These are phyloP conservation scores for Cladosporium sp. DNA, from an alignment of 2,329 filamentous ascomycete species.

Conservation along the genomic window DNA sequence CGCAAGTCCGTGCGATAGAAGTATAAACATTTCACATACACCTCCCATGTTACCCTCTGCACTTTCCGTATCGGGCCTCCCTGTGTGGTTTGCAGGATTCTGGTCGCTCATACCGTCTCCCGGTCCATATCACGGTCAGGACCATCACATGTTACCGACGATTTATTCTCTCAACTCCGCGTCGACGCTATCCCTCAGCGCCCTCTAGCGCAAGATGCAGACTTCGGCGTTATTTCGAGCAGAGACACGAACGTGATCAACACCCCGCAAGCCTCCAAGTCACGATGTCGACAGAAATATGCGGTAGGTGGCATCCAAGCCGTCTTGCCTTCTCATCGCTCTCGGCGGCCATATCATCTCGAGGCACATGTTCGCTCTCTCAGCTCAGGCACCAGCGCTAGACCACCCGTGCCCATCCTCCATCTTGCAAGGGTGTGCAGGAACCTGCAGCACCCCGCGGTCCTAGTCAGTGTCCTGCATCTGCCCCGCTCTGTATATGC, in stretches of 20 bases:
- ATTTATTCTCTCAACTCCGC: neutral
- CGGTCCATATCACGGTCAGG: too few relatives aligned
- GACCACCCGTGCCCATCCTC: neutral
- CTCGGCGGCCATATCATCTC: neutral
- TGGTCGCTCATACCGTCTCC: too few relatives aligned
- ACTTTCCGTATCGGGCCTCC: too few relatives aligned
- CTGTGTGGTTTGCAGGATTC: too few relatives aligned
- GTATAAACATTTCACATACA: too few relatives aligned
- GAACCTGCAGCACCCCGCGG: conserved; percentile 8
- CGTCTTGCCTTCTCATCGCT: neutral
- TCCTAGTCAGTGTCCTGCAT: conserved; percentile 8
- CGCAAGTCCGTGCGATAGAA: too few relatives aligned
- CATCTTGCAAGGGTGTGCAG: conserved; percentile 6
- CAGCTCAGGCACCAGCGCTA: neutral
- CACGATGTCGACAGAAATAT: conserved; percentile 7
- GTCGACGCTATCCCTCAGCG: conserved; percentile 7
- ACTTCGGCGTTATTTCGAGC: neutral
- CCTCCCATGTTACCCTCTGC: too few relatives aligned
- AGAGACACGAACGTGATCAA: neutral
- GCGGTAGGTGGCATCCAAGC: neutral
- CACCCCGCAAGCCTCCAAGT: conserved; percentile 10
- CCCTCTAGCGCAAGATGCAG: conserved; percentile 8
- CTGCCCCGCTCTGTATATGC: conserved; percentile 8
- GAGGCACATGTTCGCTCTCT: conserved; percentile 2
- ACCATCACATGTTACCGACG: neutral